phyloP scores from a whole-genome alignment of 1,284 basidiomycete species.

The Leccinum fallax region DNA sequence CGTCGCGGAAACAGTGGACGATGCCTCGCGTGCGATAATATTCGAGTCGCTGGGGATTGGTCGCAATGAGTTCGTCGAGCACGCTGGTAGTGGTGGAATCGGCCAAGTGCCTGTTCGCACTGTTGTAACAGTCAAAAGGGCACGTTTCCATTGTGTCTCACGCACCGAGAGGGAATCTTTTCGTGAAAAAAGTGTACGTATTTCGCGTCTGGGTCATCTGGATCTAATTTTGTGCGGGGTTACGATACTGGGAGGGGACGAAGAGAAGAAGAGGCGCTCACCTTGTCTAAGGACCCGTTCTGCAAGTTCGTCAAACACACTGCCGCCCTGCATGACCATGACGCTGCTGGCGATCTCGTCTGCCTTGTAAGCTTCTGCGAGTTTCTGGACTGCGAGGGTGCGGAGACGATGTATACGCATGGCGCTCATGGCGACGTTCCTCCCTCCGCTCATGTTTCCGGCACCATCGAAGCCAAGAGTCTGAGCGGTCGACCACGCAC shows the following conservation, averaged over 20 bases:
- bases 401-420: conserved; percentile 76
- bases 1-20: conserved; percentile 82
- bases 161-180: conserved; percentile 83
- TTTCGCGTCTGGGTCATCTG: conserved; percentile 72
- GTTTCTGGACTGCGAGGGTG: conserved; percentile 77
- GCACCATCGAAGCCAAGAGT: conserved; percentile 57
- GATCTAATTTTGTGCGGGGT: conserved; percentile 48
- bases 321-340: conserved; percentile 89
- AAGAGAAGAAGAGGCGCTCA: conserved; percentile 26
- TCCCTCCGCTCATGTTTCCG: conserved; percentile 52
- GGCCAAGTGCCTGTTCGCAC: conserved; percentile 65
- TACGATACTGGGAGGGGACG: background rate
- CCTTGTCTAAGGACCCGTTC: conserved; percentile 76
- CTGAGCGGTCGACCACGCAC: conserved; percentile 61
- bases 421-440: conserved; percentile 79
- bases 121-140: conserved; percentile 23
- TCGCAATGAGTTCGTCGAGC: conserved; percentile 72
- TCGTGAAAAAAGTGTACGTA: conserved; percentile 91
- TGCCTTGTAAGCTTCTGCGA: conserved; percentile 76
- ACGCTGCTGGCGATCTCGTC: conserved; percentile 88
- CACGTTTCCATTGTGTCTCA: conserved; percentile 15
- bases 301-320: conserved; percentile 83
- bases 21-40: conserved; percentile 82
- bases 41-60: conserved; percentile 72
- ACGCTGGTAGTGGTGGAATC: conserved; percentile 74